phyloP scores from a whole-genome alignment of 2,329 filamentous ascomycete species.

The Corynespora cassiicola region DNA sequence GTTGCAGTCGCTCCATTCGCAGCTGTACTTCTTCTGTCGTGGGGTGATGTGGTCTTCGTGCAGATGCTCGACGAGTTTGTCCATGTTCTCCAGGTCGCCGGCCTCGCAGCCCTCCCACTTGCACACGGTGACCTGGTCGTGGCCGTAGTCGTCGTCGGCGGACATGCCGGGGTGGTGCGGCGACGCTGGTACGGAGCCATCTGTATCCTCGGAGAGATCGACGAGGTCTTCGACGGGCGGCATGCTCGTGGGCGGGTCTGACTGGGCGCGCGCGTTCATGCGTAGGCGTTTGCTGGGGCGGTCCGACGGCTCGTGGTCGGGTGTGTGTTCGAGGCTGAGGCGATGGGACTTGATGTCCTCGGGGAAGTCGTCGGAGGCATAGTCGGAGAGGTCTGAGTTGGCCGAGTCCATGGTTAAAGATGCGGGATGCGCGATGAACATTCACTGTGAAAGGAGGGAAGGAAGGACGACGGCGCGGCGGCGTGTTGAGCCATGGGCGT shows the following conservation, averaged over 20 bases:
- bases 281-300: constrained; percentile 48
- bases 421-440: constrained; percentile 3
- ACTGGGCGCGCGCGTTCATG: constrained; percentile 43
- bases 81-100: constrained; percentile 58
- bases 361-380: constrained; percentile 68
- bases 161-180: constrained; percentile 51
- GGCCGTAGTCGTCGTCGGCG: constrained; percentile 49
- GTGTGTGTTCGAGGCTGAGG: constrained; percentile 51
- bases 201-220: constrained; percentile 89
- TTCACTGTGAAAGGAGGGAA: too few species aligned
- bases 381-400: constrained; percentile 69
- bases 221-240: constrained; percentile 48
- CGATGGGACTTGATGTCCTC: constrained; percentile 61
- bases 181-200: constrained; percentile 72
- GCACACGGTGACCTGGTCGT: constrained; percentile 56
- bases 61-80: constrained; percentile 58
- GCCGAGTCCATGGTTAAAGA: constrained; percentile 60
- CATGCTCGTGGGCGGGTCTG: constrained; percentile 31
- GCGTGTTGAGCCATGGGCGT: too few species aligned
- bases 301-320: constrained; percentile 51
- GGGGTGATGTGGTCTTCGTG: constrained; percentile 94
- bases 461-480: too few species aligned
- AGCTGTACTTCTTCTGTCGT: constrained; percentile 96
- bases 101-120: constrained; percentile 60
- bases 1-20: constrained; percentile 91